Evolutionary conservation across 768 basidiomycete species (phyloP).

Genomic region (Tephrocybe sp.): DNA sequence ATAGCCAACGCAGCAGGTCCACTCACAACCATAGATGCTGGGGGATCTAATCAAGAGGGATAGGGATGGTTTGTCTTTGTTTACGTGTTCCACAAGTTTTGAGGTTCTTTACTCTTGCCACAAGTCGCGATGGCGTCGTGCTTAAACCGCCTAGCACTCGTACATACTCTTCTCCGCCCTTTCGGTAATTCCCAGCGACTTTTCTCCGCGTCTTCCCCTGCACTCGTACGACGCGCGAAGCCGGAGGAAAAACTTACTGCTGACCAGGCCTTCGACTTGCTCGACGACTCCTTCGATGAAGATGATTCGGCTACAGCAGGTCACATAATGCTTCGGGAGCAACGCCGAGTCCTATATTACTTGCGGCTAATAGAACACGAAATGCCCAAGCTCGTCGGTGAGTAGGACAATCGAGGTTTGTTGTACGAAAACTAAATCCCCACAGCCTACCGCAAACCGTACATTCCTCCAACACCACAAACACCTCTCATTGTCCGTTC

Average conservation of each 20-base stretch:
- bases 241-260: constrained; percentile 39
- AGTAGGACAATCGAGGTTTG: constrained; percentile 3
- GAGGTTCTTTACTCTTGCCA: background rate
- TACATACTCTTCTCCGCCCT: constrained; percentile 3
- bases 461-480: constrained; percentile 59
- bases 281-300: constrained; percentile 44
- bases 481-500: constrained; percentile 72
- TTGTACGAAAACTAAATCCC: constrained; percentile 5
- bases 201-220: constrained; percentile 27
- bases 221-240: constrained; percentile 33
- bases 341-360: constrained; percentile 74
- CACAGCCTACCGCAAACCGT: constrained; percentile 80
- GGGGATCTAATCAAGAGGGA: constrained; percentile 3
- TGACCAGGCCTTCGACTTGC: constrained; percentile 42
- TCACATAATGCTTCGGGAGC: constrained; percentile 72
- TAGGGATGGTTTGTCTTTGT: constrained; percentile 10
- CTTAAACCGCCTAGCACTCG: constrained; percentile 15
- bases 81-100: background rate
- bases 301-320: constrained; percentile 72
- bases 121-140: constrained; percentile 20
- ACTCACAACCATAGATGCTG: constrained; percentile 53
- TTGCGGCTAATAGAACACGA: constrained; percentile 87
- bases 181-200: constrained; percentile 12
- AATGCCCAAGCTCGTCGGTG: constrained; percentile 80
- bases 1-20: background rate